Conservation (phyloP, 805 yeast genomes). For the Jamesozyma piceae region DNA sequence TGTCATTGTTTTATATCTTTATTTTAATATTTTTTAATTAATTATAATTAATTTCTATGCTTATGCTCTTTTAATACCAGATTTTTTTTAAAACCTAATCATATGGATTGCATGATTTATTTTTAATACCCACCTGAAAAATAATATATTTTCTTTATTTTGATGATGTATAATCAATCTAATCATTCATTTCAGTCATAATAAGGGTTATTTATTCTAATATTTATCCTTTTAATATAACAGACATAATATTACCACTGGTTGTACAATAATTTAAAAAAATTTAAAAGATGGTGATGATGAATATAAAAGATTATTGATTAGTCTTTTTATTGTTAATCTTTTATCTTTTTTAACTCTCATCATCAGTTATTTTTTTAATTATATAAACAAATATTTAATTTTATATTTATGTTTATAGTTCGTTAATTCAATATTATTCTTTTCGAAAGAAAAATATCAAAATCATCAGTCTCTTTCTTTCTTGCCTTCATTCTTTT, state of each 20-base stretch:
- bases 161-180: no score
- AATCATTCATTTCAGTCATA: no score
- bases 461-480: no score
- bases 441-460: not conserved
- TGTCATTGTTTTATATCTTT: not conserved
- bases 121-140: not conserved
- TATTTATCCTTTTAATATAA: no score
- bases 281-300: no score
- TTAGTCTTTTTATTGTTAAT: no score
- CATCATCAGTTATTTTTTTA: not conserved
- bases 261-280: not conserved
- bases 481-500: not conserved
- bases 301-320: no score
- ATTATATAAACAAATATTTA: slow-evolving; percentile 1
- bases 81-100: not conserved
- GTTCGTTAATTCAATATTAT: slow-evolving; percentile 1
- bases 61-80: not conserved
- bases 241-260: not conserved
- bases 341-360: no score
- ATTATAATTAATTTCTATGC: not conserved
- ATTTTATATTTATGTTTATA: slow-evolving; percentile 1
- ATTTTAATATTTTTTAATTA: not conserved
- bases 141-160: no score
- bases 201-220: no score
- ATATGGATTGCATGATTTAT: not conserved